phyloP scores from a whole-genome alignment of 2,329 filamentous ascomycete species.

The Aspergillus transmontanensis region DNA sequence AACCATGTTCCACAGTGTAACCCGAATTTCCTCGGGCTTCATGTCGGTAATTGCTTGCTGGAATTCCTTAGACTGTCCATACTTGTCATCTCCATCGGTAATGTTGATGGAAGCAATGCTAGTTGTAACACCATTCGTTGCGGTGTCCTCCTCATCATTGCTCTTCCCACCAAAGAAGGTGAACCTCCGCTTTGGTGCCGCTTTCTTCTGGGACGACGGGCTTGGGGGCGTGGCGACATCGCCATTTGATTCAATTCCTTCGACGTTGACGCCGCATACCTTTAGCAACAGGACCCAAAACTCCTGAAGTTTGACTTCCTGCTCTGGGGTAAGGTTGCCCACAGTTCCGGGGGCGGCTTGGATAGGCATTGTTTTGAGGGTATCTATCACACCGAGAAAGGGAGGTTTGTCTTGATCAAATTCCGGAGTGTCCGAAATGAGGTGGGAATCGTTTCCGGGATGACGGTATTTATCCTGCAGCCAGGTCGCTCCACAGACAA shows the following conservation, averaged over 20 bases:
- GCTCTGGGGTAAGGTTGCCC: constrained; percentile 83
- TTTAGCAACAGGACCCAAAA: constrained; percentile 79
- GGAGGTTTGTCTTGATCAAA: constrained; percentile 21
- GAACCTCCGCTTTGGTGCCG: constrained; percentile 70
- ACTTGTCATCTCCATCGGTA: constrained; percentile 78
- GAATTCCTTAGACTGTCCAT: constrained; percentile 85
- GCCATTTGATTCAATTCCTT: constrained; percentile 28
- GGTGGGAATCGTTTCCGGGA: constrained; percentile 14
- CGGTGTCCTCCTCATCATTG: constrained; percentile 38
- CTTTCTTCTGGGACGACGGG: constrained; percentile 52
- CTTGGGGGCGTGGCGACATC: constrained; percentile 25
- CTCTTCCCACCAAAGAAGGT: constrained; percentile 69
- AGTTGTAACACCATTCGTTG: constrained; percentile 43
- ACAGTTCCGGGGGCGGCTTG: constrained; percentile 63
- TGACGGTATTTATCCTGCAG: constrained; percentile 35
- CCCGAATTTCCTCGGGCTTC: constrained; percentile 75
- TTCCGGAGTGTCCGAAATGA: constrained; percentile 15
- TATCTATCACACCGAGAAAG: constrained; percentile 39
- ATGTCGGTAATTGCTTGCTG: constrained; percentile 76
- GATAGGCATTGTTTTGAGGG: constrained; percentile 38
- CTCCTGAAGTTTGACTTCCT: constrained; percentile 85
- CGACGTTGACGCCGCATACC: constrained; percentile 65
- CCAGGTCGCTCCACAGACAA: constrained; percentile 39
- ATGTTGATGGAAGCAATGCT: constrained; percentile 39
- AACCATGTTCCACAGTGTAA: constrained; percentile 87